Evolutionary conservation across 1,139 yeast genomes (phyloP), one percentile per base, ranked within the genome.

Genomic region (Oligophagozyma castellii): DNA sequence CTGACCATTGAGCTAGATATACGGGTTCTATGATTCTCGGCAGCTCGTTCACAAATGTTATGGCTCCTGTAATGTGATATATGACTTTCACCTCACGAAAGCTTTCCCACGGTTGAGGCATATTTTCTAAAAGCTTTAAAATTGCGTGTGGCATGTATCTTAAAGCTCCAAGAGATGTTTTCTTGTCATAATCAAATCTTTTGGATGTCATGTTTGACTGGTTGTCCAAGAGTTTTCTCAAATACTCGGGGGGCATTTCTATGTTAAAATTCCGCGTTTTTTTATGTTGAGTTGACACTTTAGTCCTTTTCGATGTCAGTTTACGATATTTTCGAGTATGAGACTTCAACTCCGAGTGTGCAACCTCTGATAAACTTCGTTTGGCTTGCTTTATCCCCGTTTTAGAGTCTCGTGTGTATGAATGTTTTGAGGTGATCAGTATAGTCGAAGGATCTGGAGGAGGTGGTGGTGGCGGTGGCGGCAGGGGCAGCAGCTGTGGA

Each of bases 101-200:
- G 35, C 71, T 70, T 52, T 92, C 96, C 99, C 99, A 92, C 1
- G 99, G 99, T 50, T 84, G 95, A 0, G 99, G 99, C 89, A 92
- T 89, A 45, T 84, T 86, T 47, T 92, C 98, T 28, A 92, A 51
- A 21, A 92, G 64, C 53, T 92, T 92, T 36, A 84, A 54, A 2
- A 86, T 70, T 0, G 98, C 95, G 56, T 89, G 96, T 0, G 99
- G 99, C 74, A 92, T 69, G 55, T 78, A 92, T 54, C 86, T 89
- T 35, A 92, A 61, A 0, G 96, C 89, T 1, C 96, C 95, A 16
- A 92, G 56, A 46, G 81, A 86, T 0, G 95, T 72, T 33, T 92
- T 63, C 49, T 86, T 86, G 46, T 89, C 96, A 6, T 79, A 70
- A n/a, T 92, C 76, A 24, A 81, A 79, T 37, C 74, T 72, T 40